Conservation (phyloP, 495 filamentous ascomycete genomes). For the Tuber calosporum region DNA sequence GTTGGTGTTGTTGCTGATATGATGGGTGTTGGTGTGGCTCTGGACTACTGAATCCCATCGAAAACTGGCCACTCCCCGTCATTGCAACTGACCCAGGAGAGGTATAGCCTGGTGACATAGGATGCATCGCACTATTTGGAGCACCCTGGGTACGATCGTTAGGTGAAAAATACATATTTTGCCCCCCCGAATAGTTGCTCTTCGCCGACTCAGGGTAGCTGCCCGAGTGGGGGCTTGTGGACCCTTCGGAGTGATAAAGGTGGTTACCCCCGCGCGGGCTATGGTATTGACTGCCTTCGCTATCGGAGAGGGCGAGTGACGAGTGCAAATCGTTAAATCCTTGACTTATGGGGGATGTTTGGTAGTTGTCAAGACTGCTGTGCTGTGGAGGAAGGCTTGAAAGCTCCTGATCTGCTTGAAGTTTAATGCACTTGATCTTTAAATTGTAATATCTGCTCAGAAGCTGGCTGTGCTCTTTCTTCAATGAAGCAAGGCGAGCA, state of each 20-base stretch:
- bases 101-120: slow-evolving; percentile 24
- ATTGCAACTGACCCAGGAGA: slow-evolving; percentile 15
- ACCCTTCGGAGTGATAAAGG: slow-evolving; percentile 35
- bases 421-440: slow-evolving; percentile 43
- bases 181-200: slow-evolving; percentile 36
- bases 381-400: slow-evolving; percentile 23
- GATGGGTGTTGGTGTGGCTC: slow-evolving; percentile 16
- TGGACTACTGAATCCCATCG: slow-evolving; percentile 20
- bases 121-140: slow-evolving; percentile 10
- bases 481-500: slow-evolving; percentile 46
- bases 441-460: slow-evolving; percentile 43
- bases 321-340: slow-evolving; percentile 17
- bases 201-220: slow-evolving; percentile 39
- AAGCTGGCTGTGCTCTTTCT: slow-evolving; percentile 45
- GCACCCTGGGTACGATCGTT: slow-evolving; percentile 24
- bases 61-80: slow-evolving; percentile 13
- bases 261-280: slow-evolving; percentile 18
- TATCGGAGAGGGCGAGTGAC: slow-evolving; percentile 32
- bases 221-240: slow-evolving; percentile 32
- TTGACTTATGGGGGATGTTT: slow-evolving; percentile 6
- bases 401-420: slow-evolving; percentile 41
- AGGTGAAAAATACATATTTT: slow-evolving; percentile 24
- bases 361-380: slow-evolving; percentile 16
- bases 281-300: slow-evolving; percentile 31
- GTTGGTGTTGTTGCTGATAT: slow-evolving; percentile 22